A percentile compares a stretch with the other conserved stretches of the same genome.
Conservation (phyloP, 176 grass and related monocot genomes). For the maize (Zea mays) region Zm-B73-REFERENCE-NAM-5.0 NC_050098.1:126375501-126376000, state of each 20-base stretch:
- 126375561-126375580: slow-evolving; percentile 50
- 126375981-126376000: neutral
- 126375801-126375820: slow-evolving; percentile 9
- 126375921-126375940: neutral
- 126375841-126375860: slow-evolving; percentile 27
- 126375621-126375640: slow-evolving; percentile 39
- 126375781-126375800: slow-evolving; percentile 11
- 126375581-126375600: slow-evolving; percentile 32
- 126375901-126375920: slow-evolving; percentile 1
- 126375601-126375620: slow-evolving; percentile 59
- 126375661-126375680: slow-evolving; percentile 48
- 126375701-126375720: slow-evolving; percentile 30
- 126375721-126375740: slow-evolving; percentile 34
- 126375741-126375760: slow-evolving; percentile 24
- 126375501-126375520: slow-evolving; percentile 54
- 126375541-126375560: slow-evolving; percentile 50
- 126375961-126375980: neutral
- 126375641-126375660: slow-evolving; percentile 47
- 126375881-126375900: neutral
- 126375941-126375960: neutral
- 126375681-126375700: slow-evolving; percentile 33
- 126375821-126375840: neutral
- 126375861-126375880: neutral
- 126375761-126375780: slow-evolving; percentile 18
- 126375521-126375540: slow-evolving; percentile 64